Conservation (phyloP, 2,329 filamentous ascomycete species). For the Neonectria sp. region DNA sequence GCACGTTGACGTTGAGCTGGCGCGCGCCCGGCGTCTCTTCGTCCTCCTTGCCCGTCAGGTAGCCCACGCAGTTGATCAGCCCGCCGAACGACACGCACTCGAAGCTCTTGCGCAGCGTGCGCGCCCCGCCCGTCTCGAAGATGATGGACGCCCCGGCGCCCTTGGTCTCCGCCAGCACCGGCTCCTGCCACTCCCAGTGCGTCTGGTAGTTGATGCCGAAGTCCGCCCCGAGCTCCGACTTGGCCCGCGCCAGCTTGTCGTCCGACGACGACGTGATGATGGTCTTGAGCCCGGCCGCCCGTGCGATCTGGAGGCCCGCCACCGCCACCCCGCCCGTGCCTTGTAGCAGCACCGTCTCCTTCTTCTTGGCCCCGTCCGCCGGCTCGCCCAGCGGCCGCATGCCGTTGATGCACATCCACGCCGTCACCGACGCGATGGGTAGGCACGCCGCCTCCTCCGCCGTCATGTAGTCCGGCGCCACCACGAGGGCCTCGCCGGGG, state of each 20-base stretch:
- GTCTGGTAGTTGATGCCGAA: slow-evolving; percentile 69
- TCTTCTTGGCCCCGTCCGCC: slow-evolving; percentile 39
- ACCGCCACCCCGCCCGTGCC: slow-evolving; percentile 70
- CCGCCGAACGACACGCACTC: slow-evolving; percentile 69
- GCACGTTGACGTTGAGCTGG: slow-evolving; percentile 72
- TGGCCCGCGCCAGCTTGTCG: slow-evolving; percentile 63
- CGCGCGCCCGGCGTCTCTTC: slow-evolving; percentile 56
- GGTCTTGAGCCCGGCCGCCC: slow-evolving; percentile 64
- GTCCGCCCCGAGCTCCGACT: slow-evolving; percentile 64
- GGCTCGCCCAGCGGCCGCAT: slow-evolving; percentile 68
- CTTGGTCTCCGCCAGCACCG: slow-evolving; percentile 62
- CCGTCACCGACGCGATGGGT: slow-evolving; percentile 74
- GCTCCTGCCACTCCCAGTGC: slow-evolving; percentile 65
- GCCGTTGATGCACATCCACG: slow-evolving; percentile 76
- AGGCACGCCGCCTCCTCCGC: slow-evolving; percentile 73
- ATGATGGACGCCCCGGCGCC: slow-evolving; percentile 67
- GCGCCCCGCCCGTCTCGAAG: slow-evolving; percentile 68
- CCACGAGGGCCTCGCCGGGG: slow-evolving; percentile 68
- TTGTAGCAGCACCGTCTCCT: slow-evolving; percentile 63
- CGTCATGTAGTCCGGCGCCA: slow-evolving; percentile 68
- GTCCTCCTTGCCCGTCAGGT: slow-evolving; percentile 69
- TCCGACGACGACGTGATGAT: slow-evolving; percentile 71
- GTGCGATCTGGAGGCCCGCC: slow-evolving; percentile 67
- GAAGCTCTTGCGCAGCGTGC: slow-evolving; percentile 67
- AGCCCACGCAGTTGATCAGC: slow-evolving; percentile 66